Evolutionary conservation across 176 grass and related monocot genomes (phyloP).

Genomic region (Guadua angustifolia): DNA sequence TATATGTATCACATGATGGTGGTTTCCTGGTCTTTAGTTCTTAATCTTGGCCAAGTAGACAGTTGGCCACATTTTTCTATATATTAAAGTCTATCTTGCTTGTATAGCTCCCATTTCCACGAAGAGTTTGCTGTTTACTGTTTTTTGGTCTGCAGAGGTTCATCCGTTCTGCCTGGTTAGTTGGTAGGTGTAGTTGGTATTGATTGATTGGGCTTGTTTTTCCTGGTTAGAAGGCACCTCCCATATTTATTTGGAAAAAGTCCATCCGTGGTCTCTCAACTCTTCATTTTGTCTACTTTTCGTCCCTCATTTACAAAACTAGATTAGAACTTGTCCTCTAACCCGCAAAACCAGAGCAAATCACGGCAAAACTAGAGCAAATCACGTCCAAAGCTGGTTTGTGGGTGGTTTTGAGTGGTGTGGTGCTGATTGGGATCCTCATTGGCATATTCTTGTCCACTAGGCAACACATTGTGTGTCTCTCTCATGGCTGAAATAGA

Average conservation of each 20-base stretch:
- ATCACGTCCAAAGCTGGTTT: too few relatives aligned
- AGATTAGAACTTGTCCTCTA: too few relatives aligned
- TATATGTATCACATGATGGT: background rate
- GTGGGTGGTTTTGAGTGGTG: too few relatives aligned
- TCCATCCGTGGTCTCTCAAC: too few relatives aligned
- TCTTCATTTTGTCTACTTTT: too few relatives aligned
- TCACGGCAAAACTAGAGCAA: too few relatives aligned
- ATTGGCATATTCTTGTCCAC: too few relatives aligned
- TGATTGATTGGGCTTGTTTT: background rate
- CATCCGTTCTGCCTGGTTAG: background rate
- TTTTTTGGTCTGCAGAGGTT: background rate
- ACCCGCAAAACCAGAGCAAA: too few relatives aligned
- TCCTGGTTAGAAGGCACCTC: background rate
- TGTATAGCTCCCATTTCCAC: constrained; percentile 24
- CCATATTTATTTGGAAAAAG: background rate
- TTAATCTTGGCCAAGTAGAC: constrained; percentile 1
- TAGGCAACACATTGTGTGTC: too few relatives aligned
- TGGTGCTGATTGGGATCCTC: too few relatives aligned
- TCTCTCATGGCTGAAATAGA: too few relatives aligned
- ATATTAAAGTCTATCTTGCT: constrained; percentile 25
- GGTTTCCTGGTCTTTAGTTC: constrained; percentile 38
- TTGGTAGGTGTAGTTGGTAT: background rate
- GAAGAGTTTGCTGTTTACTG: background rate
- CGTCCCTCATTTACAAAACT: too few relatives aligned
- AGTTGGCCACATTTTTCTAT: background rate